Conservation (phyloP, 257 asterid species). For the Solanum tacnaense region DNA sequence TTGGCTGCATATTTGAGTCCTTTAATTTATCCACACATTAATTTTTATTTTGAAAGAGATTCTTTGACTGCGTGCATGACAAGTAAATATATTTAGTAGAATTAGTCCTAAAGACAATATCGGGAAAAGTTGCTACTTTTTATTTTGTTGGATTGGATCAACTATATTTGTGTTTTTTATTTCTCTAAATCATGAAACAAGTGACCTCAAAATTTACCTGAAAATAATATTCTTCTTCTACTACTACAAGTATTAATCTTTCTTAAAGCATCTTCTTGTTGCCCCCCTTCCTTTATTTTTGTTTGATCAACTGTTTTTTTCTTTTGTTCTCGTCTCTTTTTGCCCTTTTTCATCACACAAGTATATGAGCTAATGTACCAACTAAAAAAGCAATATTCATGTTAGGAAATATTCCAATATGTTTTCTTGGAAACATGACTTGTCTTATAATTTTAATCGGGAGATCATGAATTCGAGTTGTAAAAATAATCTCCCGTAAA, state of each 20-base stretch:
- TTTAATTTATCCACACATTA: conserved; percentile 6
- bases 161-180: not conserved
- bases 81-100: not conserved
- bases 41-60: not conserved
- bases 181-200: conserved; percentile 6
- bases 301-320: not conserved
- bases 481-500: fast-evolving
- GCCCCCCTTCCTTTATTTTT: not conserved
- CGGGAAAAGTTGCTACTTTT: conserved; percentile 1
- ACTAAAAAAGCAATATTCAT: not conserved
- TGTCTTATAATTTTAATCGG: not conserved
- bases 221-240: not conserved
- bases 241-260: not conserved
- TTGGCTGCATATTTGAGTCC: not conserved
- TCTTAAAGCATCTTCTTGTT: not conserved
- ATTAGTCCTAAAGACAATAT: not conserved
- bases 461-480: not conserved
- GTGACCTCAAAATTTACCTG: not conserved
- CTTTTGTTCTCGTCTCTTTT: not conserved
- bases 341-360: not conserved
- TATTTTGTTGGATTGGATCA: conserved; percentile 11
- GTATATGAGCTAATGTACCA: not conserved
- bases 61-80: not conserved
- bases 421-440: not conserved
- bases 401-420: not conserved